Base-by-base conservation (phyloP, 495 filamentous ascomycete genomes). In the Penicillium taxi region DNA sequence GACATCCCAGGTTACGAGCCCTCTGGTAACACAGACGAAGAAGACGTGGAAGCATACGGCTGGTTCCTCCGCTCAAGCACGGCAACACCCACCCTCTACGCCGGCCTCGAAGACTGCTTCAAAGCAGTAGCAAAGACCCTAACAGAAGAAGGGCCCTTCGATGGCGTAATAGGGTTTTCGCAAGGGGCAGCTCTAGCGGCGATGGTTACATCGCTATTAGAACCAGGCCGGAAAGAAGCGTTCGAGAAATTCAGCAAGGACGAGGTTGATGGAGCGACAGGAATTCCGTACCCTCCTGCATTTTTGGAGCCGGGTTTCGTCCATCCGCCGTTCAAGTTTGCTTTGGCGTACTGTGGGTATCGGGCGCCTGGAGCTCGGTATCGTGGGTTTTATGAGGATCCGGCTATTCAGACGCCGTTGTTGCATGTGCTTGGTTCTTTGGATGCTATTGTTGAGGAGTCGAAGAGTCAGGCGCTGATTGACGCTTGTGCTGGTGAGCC, bases 401-500 rank as follows among this genome's bases (percentile, higher is more conserved):
- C 86, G 15, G 62, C 67, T 54, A 78, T 96, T 22, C 44, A 44
- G 47, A 95, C 90, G 57, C 83, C 84, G 13, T 73, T 84, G 47
- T 53, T 94, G 61, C 82, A 94, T 69, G 76, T 91, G 41, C 44
- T 96, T 25, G 91, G 91, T 8, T 77, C 75, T 23, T 57, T 96
- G 56, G 91, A 98, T 73, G 82, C 79, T 18, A 84, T 96, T 7
- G 90, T 98, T 14, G 82, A 84, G 25, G 88, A 95, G 69, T 47
- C 48, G 30, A 63, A 84, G 50, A 82, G 73, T 55, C 55, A 70
- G 52, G 66, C 65, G 35, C 58, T 96, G 45, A 70, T 84, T 23
- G 75, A 82, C 12, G 69, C 74, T 33, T 94, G 84, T 61, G 69
- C 55, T 35, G 67, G 72, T 1, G 59, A 68, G 28, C 58, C 64